A percentile compares a stretch with the other conserved stretches of the same genome.
Evolutionary conservation across 202 grass and related monocot genomes (phyloP).

Genomic region (Schoenoplectus tabernaemontani): DNA sequence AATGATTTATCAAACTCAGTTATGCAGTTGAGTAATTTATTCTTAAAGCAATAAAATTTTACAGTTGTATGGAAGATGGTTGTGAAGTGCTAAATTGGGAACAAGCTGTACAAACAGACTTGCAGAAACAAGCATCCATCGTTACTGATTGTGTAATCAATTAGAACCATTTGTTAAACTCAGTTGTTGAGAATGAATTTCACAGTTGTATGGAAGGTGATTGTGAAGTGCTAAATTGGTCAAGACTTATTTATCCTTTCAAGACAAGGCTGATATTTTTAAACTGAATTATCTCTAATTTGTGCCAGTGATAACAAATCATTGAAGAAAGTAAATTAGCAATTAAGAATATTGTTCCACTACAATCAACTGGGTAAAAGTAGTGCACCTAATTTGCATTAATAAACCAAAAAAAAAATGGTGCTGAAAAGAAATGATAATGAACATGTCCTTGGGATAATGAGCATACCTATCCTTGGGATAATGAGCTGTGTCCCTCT

Average conservation of each 20-base stretch:
- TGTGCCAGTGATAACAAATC: neutral
- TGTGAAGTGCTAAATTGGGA: neutral
- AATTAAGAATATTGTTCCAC: neutral
- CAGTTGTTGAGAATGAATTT: no score
- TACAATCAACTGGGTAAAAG: neutral
- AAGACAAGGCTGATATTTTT: no score
- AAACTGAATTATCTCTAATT: neutral
- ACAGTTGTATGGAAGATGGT: neutral
- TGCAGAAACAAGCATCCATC: neutral
- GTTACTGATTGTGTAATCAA: neutral
- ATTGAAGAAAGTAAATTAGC: neutral
- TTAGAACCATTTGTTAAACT: neutral
- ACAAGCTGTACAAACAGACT: neutral
- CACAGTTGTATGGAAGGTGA: no score
- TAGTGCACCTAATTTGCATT: neutral
- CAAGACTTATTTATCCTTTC: no score
- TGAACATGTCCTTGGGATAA: no score
- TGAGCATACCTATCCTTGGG: conserved; percentile 63
- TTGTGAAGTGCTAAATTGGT: no score
- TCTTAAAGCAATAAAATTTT: conserved; percentile 3
- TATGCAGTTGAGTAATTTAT: neutral
- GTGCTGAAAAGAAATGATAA: neutral
- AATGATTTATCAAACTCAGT: conserved; percentile 9
- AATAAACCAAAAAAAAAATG: neutral
- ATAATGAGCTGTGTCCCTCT: conserved; percentile 72